Conservation (phyloP, 805 yeast genomes). For the Clavispora asparagi region DNA sequence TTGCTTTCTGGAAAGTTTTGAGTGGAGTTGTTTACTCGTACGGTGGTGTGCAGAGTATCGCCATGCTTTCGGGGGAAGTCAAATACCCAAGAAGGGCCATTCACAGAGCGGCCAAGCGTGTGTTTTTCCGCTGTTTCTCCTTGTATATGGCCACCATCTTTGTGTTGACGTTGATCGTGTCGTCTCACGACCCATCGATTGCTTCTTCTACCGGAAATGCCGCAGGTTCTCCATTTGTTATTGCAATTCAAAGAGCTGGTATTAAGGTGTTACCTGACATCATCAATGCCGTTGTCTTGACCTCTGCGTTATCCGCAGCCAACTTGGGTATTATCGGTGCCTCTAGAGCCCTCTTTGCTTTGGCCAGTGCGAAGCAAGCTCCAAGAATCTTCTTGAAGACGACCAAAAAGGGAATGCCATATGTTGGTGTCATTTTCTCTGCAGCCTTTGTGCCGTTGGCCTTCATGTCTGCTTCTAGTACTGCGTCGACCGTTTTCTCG, state of each 20-base stretch:
- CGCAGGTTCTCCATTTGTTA: conserved; percentile 35
- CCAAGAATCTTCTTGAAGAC: conserved; percentile 29
- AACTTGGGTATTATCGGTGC: conserved; percentile 24
- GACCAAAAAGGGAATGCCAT: conserved; percentile 26
- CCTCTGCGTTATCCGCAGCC: conserved; percentile 37
- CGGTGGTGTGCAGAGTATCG: conserved; percentile 27
- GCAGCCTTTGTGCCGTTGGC: conserved; percentile 32
- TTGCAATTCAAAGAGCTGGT: conserved; percentile 30
- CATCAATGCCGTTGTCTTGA: conserved; percentile 34
- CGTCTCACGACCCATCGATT: conserved; percentile 22
- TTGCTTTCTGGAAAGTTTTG: conserved; percentile 27
- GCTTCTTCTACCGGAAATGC: conserved; percentile 25
- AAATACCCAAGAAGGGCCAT: conserved; percentile 29
- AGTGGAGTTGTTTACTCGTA: conserved; percentile 35
- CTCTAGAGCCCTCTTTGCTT: conserved; percentile 30
- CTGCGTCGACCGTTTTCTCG: conserved; percentile 25
- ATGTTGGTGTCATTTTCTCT: conserved; percentile 20
- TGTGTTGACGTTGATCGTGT: conserved; percentile 28
- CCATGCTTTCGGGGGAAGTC: conserved; percentile 27
- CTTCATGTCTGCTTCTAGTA: conserved; percentile 23
- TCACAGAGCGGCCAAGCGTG: conserved; percentile 24
- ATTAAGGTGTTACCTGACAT: conserved; percentile 31
- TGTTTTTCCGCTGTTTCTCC: conserved; percentile 23
- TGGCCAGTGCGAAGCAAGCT: conserved; percentile 34
- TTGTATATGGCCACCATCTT: conserved; percentile 28